Base-by-base conservation (phyloP, 108 stramenopile species). In the Pseudonitzschia delicatissima region DNA sequence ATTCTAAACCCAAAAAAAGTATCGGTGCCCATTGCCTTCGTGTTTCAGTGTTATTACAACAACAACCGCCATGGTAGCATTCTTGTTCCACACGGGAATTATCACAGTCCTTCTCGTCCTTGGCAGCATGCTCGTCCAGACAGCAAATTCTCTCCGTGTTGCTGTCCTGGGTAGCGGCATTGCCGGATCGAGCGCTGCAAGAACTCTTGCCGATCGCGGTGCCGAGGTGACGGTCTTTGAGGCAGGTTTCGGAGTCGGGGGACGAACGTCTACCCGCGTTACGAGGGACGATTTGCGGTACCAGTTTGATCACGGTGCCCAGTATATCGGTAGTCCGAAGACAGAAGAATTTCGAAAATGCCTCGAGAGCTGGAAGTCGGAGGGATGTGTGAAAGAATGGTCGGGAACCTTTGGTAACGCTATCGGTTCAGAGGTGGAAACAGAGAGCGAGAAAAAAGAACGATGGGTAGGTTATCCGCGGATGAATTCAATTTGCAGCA, bases 281-380 rank as follows among this genome's bases (percentile, higher is more conserved):
- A 47, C 51, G 20, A 18, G 42, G 15, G 66, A 65, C 31, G 67
- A 62, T 11, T 26, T 3, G 5, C 18, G 57, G 33, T 64, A 45
- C 32, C 66, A 66, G 31, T 77, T 77, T 27, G 76, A 77, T 59
- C 76, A 77, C 35, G 76, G 76, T 11, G 62, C 70, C 12, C 76
- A 71, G 26, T 72, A 72, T 39, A 62, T 72, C 13, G 40, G 45
- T 33, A 34, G 44, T 28, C 71, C 76, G n/a, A 72, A 68, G 45
- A 72, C 76, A 36, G 59, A 67, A 21, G 45, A 1, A 21, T 77
- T 77, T 50, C 23, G 31, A 36, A 29, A 68, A 5, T 65, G 26
- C 21, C 52, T 77, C 35, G 66, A 44, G 18, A 26, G 31, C 29
- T 72, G 76, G 71, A 51, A 62, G n/a, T 29, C 32, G 17, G 21